Evolutionary conservation across 2,329 filamentous ascomycete genomes (phyloP).

Genomic region (Xenoacremonium recifei): DNA sequence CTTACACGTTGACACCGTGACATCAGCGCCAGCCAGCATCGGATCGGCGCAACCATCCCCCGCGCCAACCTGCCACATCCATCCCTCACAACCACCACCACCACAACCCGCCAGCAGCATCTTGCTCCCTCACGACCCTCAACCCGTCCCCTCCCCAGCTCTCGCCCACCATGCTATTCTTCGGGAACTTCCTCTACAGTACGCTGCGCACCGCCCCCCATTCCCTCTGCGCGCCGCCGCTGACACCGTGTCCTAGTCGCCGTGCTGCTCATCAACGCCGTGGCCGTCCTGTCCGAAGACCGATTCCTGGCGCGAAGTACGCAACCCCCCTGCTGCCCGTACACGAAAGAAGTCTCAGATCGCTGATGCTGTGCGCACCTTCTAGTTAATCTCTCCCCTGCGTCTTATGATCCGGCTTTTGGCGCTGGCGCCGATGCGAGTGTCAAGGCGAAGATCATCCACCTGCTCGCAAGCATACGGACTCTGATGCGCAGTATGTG

Average conservation of each 20-base stretch:
- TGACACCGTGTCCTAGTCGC: slow-evolving; percentile 46
- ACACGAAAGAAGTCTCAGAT: no score
- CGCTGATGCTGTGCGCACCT: neutral
- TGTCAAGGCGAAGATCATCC: slow-evolving; percentile 83
- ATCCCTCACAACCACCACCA: neutral
- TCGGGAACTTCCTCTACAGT: slow-evolving; percentile 69
- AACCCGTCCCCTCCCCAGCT: slow-evolving; percentile 1
- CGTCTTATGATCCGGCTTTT: slow-evolving; percentile 73
- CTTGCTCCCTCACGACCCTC: slow-evolving; percentile 12
- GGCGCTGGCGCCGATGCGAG: slow-evolving; percentile 71
- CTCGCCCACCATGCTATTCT: slow-evolving; percentile 60
- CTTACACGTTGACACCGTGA: no score
- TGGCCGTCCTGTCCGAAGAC: slow-evolving; percentile 92
- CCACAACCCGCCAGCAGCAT: slow-evolving; percentile 9
- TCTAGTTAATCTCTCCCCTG: slow-evolving; percentile 71
- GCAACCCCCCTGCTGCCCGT: slow-evolving; percentile 10
- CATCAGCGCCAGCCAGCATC: no score
- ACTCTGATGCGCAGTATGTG: slow-evolving; percentile 83
- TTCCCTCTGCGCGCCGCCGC: neutral
- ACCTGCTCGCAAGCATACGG: slow-evolving; percentile 85
- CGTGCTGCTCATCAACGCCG: slow-evolving; percentile 87
- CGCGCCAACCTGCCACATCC: slow-evolving; percentile 12
- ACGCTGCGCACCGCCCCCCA: slow-evolving; percentile 3
- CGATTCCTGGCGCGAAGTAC: slow-evolving; percentile 75
- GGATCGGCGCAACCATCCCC: slow-evolving; percentile 34